These are phyloP conservation scores for Agrocybe pediades DNA, from an alignment of 768 basidiomycete genomes.

Conservation along the genomic window DNA sequence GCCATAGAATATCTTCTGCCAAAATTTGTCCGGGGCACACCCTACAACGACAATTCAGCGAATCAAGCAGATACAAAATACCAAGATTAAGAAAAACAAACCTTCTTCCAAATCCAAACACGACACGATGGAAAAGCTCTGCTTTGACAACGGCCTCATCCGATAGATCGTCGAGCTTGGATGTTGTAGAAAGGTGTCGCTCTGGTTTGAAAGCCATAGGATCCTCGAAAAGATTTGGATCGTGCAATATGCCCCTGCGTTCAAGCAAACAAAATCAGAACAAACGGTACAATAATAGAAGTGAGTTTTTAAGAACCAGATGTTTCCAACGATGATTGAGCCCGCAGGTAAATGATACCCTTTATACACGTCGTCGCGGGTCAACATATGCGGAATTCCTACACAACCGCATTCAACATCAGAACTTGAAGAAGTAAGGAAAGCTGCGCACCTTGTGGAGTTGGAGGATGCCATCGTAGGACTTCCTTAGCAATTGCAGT, in stretches of 20 bases:
- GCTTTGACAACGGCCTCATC: not conserved
- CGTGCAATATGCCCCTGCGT: constrained; percentile 14
- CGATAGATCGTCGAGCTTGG: not conserved
- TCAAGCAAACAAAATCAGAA: not conserved
- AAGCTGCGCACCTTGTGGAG: constrained; percentile 3
- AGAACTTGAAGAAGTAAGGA: not conserved
- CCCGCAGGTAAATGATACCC: constrained; percentile 36
- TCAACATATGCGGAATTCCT: constrained; percentile 15
- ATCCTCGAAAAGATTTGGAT: constrained; percentile 2
- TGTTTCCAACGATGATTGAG: constrained; percentile 32
- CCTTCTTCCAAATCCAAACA: constrained; percentile 5
- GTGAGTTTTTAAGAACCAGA: constrained; percentile 26
- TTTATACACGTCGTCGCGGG: constrained; percentile 10
- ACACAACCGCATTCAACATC: not conserved
- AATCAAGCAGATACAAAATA: not conserved
- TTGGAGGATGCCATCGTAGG: constrained; percentile 8
- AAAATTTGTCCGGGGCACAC: constrained; percentile 18
- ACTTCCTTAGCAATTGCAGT: constrained; percentile 9
- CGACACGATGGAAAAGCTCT: constrained; percentile 1
- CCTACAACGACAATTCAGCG: not conserved
- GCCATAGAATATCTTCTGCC: constrained; percentile 16
- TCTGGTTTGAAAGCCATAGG: constrained; percentile 15
- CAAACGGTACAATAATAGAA: too few relatives aligned
- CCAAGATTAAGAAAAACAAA: not conserved
- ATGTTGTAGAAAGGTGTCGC: constrained; percentile 5